Percentiles rank a stretch among this genome's conserved stretches.
These are phyloP conservation scores for Leishmania martiniquensis DNA, from an alignment of 208 protist genomes.

Conservation along the genomic window DNA sequence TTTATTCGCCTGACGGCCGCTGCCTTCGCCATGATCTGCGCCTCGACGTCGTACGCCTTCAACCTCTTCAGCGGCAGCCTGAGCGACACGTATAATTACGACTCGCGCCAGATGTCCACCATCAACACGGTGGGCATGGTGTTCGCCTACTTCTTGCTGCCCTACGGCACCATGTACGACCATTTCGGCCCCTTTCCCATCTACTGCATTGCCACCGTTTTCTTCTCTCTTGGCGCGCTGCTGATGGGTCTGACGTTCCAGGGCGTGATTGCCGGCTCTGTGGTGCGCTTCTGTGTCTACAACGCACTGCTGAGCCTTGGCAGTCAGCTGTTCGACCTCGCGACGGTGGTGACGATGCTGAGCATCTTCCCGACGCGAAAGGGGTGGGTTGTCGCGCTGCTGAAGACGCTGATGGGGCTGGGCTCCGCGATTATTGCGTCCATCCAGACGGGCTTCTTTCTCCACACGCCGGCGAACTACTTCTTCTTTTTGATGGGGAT, in stretches of 20 bases:
- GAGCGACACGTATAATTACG: conserved; percentile 41
- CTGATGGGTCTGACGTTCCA: conserved; percentile 56
- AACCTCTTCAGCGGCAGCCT: conserved; percentile 57
- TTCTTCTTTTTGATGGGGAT: conserved; percentile 66
- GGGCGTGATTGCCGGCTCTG: conserved; percentile 38
- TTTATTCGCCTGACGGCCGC: conserved; percentile 41
- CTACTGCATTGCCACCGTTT: conserved; percentile 30
- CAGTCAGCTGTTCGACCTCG: conserved; percentile 58
- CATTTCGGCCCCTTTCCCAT: conserved; percentile 52
- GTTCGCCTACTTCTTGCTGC: conserved; percentile 44
- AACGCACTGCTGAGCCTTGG: conserved; percentile 46
- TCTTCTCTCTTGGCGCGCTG: conserved; percentile 38
- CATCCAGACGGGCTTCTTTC: conserved; percentile 64
- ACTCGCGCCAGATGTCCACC: conserved; percentile 51
- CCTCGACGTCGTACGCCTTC: conserved; percentile 58
- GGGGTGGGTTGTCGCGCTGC: conserved; percentile 55
- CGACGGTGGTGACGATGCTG: conserved; percentile 49
- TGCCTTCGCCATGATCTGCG: conserved; percentile 43
- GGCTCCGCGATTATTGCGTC: conserved; percentile 60
- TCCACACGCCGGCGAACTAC: conserved; percentile 25
- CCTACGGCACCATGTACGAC: conserved; percentile 58
- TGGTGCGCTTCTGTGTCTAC: conserved; percentile 36
- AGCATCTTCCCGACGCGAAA: conserved; percentile 53
- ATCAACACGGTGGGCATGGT: conserved; percentile 54
- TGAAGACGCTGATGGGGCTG: conserved; percentile 76